Evolutionary conservation across 2,329 filamentous ascomycete genomes (phyloP).

Genomic region (Fusarium nisikadoi): DNA sequence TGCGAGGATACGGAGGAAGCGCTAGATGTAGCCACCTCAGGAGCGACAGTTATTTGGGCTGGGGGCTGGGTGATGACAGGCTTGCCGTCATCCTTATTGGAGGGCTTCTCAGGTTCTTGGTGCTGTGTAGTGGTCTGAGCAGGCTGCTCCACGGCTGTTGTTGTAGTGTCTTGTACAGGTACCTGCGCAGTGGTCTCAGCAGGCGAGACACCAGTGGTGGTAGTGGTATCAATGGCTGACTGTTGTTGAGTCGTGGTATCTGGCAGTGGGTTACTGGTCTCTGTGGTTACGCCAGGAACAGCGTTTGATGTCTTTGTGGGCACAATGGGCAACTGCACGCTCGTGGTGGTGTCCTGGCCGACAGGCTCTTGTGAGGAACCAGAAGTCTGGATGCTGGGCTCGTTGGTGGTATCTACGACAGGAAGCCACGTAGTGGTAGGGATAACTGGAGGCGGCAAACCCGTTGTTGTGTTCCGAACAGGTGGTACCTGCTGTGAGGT

Average conservation of each 20-base stretch:
- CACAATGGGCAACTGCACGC: background rate
- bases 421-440: slow-evolving; percentile 1
- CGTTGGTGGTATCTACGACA: background rate
- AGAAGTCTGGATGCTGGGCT: background rate
- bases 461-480: background rate
- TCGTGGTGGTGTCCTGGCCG: background rate
- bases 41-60: slow-evolving; percentile 13
- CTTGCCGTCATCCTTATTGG: background rate
- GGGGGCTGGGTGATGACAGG: slow-evolving; percentile 25
- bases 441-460: background rate
- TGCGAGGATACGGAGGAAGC: slow-evolving; percentile 29
- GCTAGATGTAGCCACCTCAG: slow-evolving; percentile 17
- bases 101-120: background rate
- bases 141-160: background rate
- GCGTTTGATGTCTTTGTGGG: background rate
- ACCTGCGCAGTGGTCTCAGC: background rate
- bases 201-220: background rate
- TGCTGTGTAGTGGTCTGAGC: background rate
- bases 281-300: background rate
- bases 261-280: background rate
- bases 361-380: background rate
- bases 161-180: background rate
- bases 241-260: background rate
- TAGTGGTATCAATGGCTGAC: background rate
- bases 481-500: background rate